Conservation (phyloP, 129 eudicot species). For the Solidago caesia region DNA sequence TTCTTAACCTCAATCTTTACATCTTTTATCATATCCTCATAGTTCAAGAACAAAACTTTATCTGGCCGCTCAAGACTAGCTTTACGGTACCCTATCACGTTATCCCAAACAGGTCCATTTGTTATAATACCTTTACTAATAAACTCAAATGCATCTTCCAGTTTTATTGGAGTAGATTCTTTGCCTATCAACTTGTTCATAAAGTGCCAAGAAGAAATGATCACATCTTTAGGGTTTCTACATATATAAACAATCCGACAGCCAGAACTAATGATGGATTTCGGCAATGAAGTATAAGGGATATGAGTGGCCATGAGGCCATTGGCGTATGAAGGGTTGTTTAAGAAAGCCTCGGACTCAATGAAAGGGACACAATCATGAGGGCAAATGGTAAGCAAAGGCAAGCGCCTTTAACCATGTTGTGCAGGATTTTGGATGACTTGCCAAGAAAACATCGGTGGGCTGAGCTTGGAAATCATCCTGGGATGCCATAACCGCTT, state of each 20-base stretch:
- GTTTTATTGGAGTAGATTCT: background rate
- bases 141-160: constrained; percentile 25
- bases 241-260: constrained; percentile 32
- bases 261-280: constrained; percentile 10
- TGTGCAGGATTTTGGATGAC: constrained; percentile 38
- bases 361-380: constrained; percentile 40
- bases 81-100: constrained; percentile 29
- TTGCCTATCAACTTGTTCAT: constrained; percentile 1
- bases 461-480: constrained; percentile 30
- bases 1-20: constrained; percentile 9
- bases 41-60: constrained; percentile 13
- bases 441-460: constrained; percentile 30
- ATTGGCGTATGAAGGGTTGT: background rate
- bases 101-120: constrained; percentile 31
- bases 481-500: constrained; percentile 30
- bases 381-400: constrained; percentile 26
- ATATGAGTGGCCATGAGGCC: constrained; percentile 30
- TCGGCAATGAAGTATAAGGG: constrained; percentile 26
- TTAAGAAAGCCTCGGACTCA: constrained; percentile 8
- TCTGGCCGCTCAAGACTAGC: constrained; percentile 15
- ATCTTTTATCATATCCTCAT: constrained; percentile 22
- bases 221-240: constrained; percentile 33
- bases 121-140: constrained; percentile 7
- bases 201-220: constrained; percentile 29
- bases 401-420: constrained; percentile 46